Evolutionary conservation across 2,329 filamentous ascomycete species (phyloP).

Genomic region (Xylariaceae sp.): DNA sequence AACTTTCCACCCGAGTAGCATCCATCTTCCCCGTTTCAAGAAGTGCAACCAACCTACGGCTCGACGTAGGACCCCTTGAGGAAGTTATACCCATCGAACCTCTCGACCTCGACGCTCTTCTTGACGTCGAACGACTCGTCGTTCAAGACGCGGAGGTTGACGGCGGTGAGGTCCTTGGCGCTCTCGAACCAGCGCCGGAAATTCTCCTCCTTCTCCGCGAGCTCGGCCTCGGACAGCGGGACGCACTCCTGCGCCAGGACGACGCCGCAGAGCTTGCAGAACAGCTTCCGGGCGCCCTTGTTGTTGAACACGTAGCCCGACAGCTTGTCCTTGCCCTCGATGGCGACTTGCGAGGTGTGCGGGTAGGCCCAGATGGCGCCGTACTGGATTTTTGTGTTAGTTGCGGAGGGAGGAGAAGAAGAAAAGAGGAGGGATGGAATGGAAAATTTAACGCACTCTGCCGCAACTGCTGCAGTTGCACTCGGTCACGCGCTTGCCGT

Average conservation of each 20-base stretch:
- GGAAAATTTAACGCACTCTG: conserved; percentile 7
- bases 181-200: conserved; percentile 15
- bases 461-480: conserved; percentile 49
- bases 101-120: conserved; percentile 17
- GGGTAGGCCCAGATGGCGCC: conserved; percentile 43
- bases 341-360: conserved; percentile 32
- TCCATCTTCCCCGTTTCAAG: neutral
- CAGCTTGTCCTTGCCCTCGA: conserved; percentile 38
- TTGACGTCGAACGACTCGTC: conserved; percentile 21
- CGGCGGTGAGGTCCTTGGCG: conserved; percentile 20
- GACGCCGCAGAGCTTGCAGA: conserved; percentile 46
- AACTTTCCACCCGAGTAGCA: no score
- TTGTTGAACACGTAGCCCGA: conserved; percentile 34
- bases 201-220: conserved; percentile 30
- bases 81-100: conserved; percentile 17
- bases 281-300: conserved; percentile 35
- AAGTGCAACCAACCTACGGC: conserved; percentile 10
- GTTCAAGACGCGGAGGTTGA: conserved; percentile 24
- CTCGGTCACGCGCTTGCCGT: conserved; percentile 28
- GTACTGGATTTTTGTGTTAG: conserved; percentile 28
- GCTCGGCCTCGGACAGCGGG: conserved; percentile 32
- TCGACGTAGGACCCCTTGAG: conserved; percentile 33
- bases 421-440: no score
- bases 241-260: conserved; percentile 32
- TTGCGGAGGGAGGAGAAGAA: no score